Conservation (phyloP, 352 stramenopile genomes). For the Globisporangium ultimum region DNA sequence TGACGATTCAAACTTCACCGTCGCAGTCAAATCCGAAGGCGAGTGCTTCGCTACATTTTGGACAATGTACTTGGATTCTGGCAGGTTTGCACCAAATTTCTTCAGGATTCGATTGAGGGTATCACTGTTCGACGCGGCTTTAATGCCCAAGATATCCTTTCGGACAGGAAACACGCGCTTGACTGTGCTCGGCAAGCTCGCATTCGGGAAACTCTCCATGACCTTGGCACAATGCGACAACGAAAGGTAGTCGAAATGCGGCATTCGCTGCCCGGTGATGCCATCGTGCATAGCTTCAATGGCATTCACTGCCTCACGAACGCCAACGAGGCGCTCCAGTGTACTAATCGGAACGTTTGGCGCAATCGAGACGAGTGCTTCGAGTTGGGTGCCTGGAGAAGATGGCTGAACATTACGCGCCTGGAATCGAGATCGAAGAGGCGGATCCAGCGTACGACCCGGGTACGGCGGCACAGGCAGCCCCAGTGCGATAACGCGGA, state of each 20-base stretch:
- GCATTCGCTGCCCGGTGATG: slow-evolving; percentile 46
- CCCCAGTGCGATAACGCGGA: slow-evolving; percentile 91
- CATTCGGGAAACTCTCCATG: slow-evolving; percentile 42
- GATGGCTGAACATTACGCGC: slow-evolving; percentile 63
- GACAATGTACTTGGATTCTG: slow-evolving; percentile 30
- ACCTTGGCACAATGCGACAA: slow-evolving; percentile 57
- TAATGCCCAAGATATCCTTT: slow-evolving; percentile 37
- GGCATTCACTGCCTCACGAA: slow-evolving; percentile 67
- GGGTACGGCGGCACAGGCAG: slow-evolving; percentile 85
- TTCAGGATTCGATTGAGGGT: slow-evolving; percentile 52
- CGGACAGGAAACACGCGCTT: slow-evolving; percentile 57
- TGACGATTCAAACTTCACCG: slow-evolving; percentile 18
- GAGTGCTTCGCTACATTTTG: slow-evolving; percentile 30
- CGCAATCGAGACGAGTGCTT: slow-evolving; percentile 41
- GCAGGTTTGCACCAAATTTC: slow-evolving; percentile 32
- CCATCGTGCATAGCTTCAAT: slow-evolving; percentile 59
- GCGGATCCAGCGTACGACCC: slow-evolving; percentile 81
- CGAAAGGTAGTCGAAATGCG: slow-evolving; percentile 67
- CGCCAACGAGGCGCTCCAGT: slow-evolving; percentile 66
- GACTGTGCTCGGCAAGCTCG: slow-evolving; percentile 32
- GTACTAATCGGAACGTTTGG: slow-evolving; percentile 45
- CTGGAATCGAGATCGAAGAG: slow-evolving; percentile 85
- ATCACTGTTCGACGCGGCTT: slow-evolving; percentile 39
- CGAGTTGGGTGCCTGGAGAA: slow-evolving; percentile 61
- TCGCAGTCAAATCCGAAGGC: slow-evolving; percentile 15